Base-by-base conservation (phyloP, 78 protist genomes). In the Dictyostelium purpureum region DNA sequence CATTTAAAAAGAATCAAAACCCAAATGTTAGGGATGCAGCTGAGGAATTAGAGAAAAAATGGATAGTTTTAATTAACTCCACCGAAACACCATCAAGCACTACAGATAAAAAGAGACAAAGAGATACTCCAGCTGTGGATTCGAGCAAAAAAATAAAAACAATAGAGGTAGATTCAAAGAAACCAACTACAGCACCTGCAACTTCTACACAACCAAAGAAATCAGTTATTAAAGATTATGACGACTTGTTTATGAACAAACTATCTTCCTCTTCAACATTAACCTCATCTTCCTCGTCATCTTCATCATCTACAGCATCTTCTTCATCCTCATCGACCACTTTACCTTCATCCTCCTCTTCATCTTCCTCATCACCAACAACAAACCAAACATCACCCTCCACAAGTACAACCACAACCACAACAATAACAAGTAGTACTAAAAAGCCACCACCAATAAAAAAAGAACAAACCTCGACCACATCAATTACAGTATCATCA, bases 1-100 rank as follows among this genome's bases (percentile, higher is more conserved):
- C 63, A 59, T 73, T 85, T 77, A 85, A 85, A 61, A 85, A 40
- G 16, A 73, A 85, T 73, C 7, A 35, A 18, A 85, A 85, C 47
- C 12, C 57, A 56, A 73, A 51, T 26, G 82, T 85, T 42, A 85
- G 33, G 35, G 92, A 85, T 11, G 16, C 43, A 3, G 92, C 92
- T 21, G 38, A 47, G 4, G 92, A 85, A 45, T 49, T 85, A 16
- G 92, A 85, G 33, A 6, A 42, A 12, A 26, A 19, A 5, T 85
- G 92, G 92, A 24, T 85, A 65, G 18, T 33, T 9, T 43, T 85
- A 45, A 14, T 85, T 37, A 85, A 19, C 63, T n/a, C 10, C 63
- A n/a, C 24, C 63, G 2, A 28, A 26, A 26, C 66, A 7, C 26
- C 66, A 5, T 57, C 66, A 57, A 57, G 7, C 26, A 57, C 21